These are phyloP conservation scores for Colletotrichum salicis DNA, from an alignment of 2,329 filamentous ascomycete genomes.

Conservation along the genomic window DNA sequence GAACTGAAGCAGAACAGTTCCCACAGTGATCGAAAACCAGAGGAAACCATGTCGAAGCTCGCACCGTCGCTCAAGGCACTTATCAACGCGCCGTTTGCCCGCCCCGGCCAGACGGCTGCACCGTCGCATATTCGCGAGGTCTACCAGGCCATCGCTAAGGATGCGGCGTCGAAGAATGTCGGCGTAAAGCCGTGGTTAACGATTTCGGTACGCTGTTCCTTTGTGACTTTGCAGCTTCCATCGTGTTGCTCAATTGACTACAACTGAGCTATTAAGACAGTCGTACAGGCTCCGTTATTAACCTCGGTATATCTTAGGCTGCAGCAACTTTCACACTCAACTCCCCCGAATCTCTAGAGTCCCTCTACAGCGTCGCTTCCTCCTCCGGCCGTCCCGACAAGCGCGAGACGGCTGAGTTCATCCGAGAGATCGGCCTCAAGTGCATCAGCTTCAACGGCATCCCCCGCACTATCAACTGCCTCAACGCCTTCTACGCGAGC, in stretches of 20 bases:
- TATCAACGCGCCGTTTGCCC: slow-evolving; percentile 75
- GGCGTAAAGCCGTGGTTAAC: slow-evolving; percentile 74
- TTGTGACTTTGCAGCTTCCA: neutral
- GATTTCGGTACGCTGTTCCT: slow-evolving; percentile 63
- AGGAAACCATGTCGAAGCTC: slow-evolving; percentile 74
- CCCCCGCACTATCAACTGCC: slow-evolving; percentile 84
- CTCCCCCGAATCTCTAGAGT: slow-evolving; percentile 78
- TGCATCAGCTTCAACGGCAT: slow-evolving; percentile 86
- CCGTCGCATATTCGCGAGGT: slow-evolving; percentile 71
- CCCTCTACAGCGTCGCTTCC: slow-evolving; percentile 67
- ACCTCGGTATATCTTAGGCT: slow-evolving; percentile 58
- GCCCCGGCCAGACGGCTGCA: slow-evolving; percentile 72
- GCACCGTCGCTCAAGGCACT: slow-evolving; percentile 77
- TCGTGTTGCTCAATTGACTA: neutral
- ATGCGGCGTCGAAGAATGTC: slow-evolving; percentile 71
- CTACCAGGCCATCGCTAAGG: slow-evolving; percentile 71
- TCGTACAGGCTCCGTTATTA: neutral
- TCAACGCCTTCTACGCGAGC: slow-evolving; percentile 74
- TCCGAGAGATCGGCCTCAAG: slow-evolving; percentile 80
- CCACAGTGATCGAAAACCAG: neutral
- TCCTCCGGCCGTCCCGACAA: slow-evolving; percentile 34
- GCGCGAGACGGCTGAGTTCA: slow-evolving; percentile 70
- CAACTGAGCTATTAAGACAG: neutral
- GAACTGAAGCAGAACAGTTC: neutral
- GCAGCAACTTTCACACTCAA: slow-evolving; percentile 89